Percentiles rank a stretch among this genome's conserved stretches.
phyloP scores from a whole-genome alignment of 75 land plant species.

The Isoetes taiwanensis region DNA sequence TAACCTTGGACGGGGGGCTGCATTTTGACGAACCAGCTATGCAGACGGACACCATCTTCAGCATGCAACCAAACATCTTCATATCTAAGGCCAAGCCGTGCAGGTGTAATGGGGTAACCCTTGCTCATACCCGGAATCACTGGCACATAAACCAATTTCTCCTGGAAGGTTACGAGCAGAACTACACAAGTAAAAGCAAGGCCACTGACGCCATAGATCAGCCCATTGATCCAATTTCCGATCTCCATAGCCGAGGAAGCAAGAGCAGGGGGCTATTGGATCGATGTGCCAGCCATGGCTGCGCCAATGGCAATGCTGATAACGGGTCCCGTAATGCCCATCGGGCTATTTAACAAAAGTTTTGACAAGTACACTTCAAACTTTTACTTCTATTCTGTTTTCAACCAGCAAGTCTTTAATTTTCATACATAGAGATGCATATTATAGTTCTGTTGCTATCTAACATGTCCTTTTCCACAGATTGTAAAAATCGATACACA shows the following conservation, averaged over 20 bases:
- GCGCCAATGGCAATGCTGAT: no score
- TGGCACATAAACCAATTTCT: slow-evolving; percentile 94
- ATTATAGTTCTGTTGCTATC: no score
- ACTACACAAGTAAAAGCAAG: slow-evolving; percentile 67
- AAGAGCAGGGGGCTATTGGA: no score
- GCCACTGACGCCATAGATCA: slow-evolving; percentile 83
- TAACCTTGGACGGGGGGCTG: slow-evolving; percentile 46
- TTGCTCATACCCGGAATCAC: slow-evolving; percentile 79
- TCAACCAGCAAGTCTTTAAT: no score
- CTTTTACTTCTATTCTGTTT: no score
- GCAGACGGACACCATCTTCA: slow-evolving; percentile 73
- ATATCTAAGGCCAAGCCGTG: slow-evolving; percentile 60
- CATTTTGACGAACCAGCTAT: slow-evolving; percentile 87
- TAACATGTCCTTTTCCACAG: no score
- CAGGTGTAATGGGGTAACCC: slow-evolving; percentile 78
- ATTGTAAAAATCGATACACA: no score
- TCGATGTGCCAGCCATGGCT: no score
- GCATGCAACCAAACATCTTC: slow-evolving; percentile 89
- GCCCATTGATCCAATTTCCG: slow-evolving; percentile 50
- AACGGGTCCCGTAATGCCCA: no score
- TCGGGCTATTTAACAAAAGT: no score
- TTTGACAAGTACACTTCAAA: no score
- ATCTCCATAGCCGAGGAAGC: slow-evolving; percentile 26
- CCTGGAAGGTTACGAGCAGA: slow-evolving; percentile 79
- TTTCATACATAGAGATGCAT: no score